Evolutionary conservation across 129 eudicot genomes (phyloP), one percentile per base, ranked within the genome.

Genomic region (Smallanthus sonchifolius): DNA sequence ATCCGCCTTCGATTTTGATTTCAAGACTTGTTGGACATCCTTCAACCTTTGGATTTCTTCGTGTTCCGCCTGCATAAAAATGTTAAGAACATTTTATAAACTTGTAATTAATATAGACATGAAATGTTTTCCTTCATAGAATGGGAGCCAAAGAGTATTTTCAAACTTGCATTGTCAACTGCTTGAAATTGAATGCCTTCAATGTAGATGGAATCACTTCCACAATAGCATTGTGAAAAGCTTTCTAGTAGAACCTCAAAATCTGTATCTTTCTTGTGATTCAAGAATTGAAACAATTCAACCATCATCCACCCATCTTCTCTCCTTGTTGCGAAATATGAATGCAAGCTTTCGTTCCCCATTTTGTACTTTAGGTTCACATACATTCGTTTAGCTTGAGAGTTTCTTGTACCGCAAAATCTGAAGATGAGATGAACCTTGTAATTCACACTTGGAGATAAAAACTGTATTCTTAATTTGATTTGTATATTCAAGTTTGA

Each of bases 161-260:
- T 66, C 5, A 19, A 24, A 66, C 71, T 19, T 66, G 36, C 71
- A 20, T 42, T 43, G 54, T 66, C 17, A 42, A 40, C 10, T 15
- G 73, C 73, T 14, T 32, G 42, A 45, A 44, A 67, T 2, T 11
- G 57, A 43, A 67, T 43, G 59, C 73, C 73, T 67, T 67, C 73
- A 9, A 67, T 30, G 49, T 67, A 67, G 73, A 67, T 14, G 19
- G 57, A 14, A n/a, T 42, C 36, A 45, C 17, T 24, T 67, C 57
- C 73, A 30, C 59, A 43, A 32, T 67, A 45, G 40, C 40, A 45
- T 28, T 57, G 39, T 14, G 73, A 45, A 28, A 67, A 67, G 24
- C 73, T 67, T 32, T 67, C 57, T 13, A 67, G 40, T 14, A 67
- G 39, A 67, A 45, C 59, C 73, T 67, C 57, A 67, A 67, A 67